These are phyloP conservation scores for Plantago rigida DNA, from an alignment of 305 asterid species.

Conservation along the genomic window DNA sequence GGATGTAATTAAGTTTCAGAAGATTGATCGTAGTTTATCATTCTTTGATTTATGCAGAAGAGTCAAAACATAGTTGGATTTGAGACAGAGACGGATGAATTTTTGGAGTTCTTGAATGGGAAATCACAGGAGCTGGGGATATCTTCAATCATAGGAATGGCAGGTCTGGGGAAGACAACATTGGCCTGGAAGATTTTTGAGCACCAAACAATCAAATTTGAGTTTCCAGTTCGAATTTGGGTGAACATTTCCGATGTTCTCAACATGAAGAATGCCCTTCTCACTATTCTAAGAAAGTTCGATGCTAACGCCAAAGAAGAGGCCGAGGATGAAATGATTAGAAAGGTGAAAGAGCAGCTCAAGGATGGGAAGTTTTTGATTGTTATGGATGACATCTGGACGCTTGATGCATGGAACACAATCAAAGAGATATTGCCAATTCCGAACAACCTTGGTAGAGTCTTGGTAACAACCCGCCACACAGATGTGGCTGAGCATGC, in stretches of 20 bases:
- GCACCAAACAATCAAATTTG: background rate
- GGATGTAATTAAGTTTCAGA: too few species aligned
- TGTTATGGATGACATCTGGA: slow-evolving; percentile 7
- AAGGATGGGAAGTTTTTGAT: background rate
- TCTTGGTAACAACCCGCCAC: slow-evolving; percentile 4
- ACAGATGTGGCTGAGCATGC: background rate
- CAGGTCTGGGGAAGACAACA: slow-evolving; percentile 27
- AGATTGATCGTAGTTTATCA: too few species aligned
- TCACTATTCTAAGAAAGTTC: background rate
- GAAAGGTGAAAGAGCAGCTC: background rate
- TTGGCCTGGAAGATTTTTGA: slow-evolving; percentile 9
- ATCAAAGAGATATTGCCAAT: background rate
- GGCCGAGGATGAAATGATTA: background rate
- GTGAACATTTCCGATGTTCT: slow-evolving; percentile 2
- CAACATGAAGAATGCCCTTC: slow-evolving; percentile 3
- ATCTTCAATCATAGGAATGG: slow-evolving; percentile 23
- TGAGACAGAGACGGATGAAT: slow-evolving; percentile 19
- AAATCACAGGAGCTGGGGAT: slow-evolving; percentile 5
- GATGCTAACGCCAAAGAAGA: background rate
- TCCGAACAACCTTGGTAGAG: background rate
- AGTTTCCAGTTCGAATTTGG: slow-evolving; percentile 19
- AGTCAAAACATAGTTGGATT: slow-evolving; percentile 22
- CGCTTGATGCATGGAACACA: background rate
- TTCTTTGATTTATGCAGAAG: background rate
- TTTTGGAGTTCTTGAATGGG: slow-evolving; percentile 15